Evolutionary conservation across 2,329 filamentous ascomycete species (phyloP).

Genomic region (Thelonectria discophora): DNA sequence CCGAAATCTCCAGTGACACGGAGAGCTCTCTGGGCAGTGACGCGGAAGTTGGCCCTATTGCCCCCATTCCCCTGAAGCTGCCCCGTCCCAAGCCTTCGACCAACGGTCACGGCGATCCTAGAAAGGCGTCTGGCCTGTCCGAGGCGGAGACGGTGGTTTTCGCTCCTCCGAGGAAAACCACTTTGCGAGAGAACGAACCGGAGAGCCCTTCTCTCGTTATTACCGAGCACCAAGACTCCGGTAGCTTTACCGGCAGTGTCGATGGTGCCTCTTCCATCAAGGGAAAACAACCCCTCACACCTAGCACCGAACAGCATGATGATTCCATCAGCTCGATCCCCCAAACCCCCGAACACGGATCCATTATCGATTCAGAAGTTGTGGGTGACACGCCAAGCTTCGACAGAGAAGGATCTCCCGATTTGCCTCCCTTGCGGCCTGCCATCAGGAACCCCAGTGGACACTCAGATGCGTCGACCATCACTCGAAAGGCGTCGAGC

Average conservation of each 20-base stretch:
- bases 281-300: constrained; percentile 29
- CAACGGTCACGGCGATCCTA: constrained; percentile 22
- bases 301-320: constrained; percentile 28
- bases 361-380: constrained; percentile 20
- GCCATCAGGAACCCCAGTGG: constrained; percentile 45
- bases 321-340: constrained; percentile 25
- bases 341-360: constrained; percentile 35
- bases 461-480: constrained; percentile 50
- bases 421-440: constrained; percentile 49
- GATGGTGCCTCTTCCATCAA: constrained; percentile 22
- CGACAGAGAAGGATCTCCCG: constrained; percentile 44
- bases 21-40: constrained; percentile 30
- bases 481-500: constrained; percentile 50
- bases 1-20: constrained; percentile 28
- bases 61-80: constrained; percentile 36
- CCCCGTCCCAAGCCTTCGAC: constrained; percentile 27
- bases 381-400: constrained; percentile 24
- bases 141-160: constrained; percentile 39
- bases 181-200: constrained; percentile 27
- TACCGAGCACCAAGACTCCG: constrained; percentile 31
- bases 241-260: constrained; percentile 31
- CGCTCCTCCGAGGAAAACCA: constrained; percentile 25
- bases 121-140: constrained; percentile 35
- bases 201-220: constrained; percentile 32
- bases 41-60: constrained; percentile 30